A percentile compares a stretch with the other conserved stretches of the same genome.
Evolutionary conservation across 768 basidiomycete genomes (phyloP).

Genomic region (Lactarius psammicola): DNA sequence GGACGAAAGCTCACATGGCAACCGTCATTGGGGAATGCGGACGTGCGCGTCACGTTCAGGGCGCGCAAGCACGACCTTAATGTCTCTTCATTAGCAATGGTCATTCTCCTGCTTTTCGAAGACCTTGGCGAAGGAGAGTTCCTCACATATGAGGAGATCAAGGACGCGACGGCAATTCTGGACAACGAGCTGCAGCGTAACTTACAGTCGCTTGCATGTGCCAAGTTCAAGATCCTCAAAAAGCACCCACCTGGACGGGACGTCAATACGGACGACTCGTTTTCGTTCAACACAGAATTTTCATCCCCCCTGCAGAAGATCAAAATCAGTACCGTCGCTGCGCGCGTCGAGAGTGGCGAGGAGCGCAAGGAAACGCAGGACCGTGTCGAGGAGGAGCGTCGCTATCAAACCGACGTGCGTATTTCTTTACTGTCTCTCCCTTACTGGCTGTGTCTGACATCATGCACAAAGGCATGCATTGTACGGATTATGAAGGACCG

Average conservation of each 20-base stretch:
- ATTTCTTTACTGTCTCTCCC: not conserved
- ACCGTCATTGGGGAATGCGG: slow-evolving; percentile 83
- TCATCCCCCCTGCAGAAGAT: slow-evolving; percentile 80
- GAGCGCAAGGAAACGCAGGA: slow-evolving; percentile 90
- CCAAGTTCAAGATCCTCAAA: slow-evolving; percentile 87
- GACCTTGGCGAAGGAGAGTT: slow-evolving; percentile 61
- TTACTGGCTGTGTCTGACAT: not conserved
- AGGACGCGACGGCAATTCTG: slow-evolving; percentile 67
- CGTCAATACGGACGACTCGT: slow-evolving; percentile 68
- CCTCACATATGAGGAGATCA: slow-evolving; percentile 81
- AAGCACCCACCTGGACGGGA: slow-evolving; percentile 90
- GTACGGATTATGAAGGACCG: slow-evolving; percentile 98
- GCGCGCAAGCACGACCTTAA: slow-evolving; percentile 82
- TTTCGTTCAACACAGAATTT: slow-evolving; percentile 87
- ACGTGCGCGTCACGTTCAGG: slow-evolving; percentile 83
- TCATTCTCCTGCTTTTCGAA: slow-evolving; percentile 88
- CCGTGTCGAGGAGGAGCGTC: slow-evolving; percentile 88
- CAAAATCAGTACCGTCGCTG: slow-evolving; percentile 88
- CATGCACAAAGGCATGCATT: slow-evolving; percentile 76
- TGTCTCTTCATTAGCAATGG: slow-evolving; percentile 84
- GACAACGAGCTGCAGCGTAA: slow-evolving; percentile 84
- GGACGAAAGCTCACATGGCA: slow-evolving; percentile 94
- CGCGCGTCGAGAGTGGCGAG: slow-evolving; percentile 80
- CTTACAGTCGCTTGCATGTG: slow-evolving; percentile 93
- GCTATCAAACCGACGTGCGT: slow-evolving; percentile 83